Percentiles rank a stretch among this genome's conserved stretches.
phyloP scores from a whole-genome alignment of 805 yeast genomes.

The Nakazawaea ambrosiae region DNA sequence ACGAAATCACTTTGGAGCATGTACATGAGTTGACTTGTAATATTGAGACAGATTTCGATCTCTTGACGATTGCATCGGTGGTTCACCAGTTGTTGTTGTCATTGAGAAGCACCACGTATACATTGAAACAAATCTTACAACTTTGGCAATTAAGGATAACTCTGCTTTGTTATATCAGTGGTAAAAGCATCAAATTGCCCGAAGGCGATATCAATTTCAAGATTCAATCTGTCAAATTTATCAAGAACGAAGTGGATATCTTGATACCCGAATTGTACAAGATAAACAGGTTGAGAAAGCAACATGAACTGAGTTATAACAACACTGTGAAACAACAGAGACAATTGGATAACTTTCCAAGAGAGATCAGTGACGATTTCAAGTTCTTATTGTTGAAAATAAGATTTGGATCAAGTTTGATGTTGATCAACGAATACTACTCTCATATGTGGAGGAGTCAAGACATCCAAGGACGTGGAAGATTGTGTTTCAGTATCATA shows the following conservation, averaged over 20 bases:
- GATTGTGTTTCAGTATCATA: slow-evolving; percentile 15
- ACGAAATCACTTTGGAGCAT: slow-evolving; percentile 1
- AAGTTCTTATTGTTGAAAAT: slow-evolving; percentile 30
- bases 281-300: slow-evolving; percentile 10
- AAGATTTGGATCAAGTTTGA: slow-evolving; percentile 34
- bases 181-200: slow-evolving; percentile 12
- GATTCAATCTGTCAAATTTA: slow-evolving; percentile 21
- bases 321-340: not conserved
- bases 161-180: slow-evolving; percentile 16
- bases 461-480: not conserved
- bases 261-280: slow-evolving; percentile 20
- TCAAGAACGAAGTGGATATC: slow-evolving; percentile 21
- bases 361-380: slow-evolving; percentile 18
- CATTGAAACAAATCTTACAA: slow-evolving; percentile 36
- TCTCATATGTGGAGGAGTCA: slow-evolving; percentile 27
- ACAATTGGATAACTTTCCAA: slow-evolving; percentile 13
- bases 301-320: slow-evolving; percentile 2
- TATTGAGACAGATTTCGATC: not conserved
- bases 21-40: not conserved
- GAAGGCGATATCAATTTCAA: slow-evolving; percentile 15
- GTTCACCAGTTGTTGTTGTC: slow-evolving; percentile 5
- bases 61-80: slow-evolving; percentile 2
- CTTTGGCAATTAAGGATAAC: slow-evolving; percentile 31
- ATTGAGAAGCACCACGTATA: slow-evolving; percentile 34
- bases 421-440: slow-evolving; percentile 36